Conservation (phyloP, 257 asterid species). For the Solanum etuberosum region DNA sequence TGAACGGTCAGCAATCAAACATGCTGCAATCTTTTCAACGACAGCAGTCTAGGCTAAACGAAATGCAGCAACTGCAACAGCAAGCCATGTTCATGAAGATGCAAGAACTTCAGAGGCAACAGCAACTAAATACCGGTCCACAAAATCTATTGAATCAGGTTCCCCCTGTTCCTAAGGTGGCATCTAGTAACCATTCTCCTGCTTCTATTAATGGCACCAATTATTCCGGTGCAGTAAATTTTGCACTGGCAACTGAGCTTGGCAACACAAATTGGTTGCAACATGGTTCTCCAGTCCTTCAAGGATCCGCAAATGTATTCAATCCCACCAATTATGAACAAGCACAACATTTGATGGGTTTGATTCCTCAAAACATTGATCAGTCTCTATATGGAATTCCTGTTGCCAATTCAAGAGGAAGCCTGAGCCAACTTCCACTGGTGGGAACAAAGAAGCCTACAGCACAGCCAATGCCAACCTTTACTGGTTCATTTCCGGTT, state of each 20-base stretch:
- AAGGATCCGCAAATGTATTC: conserved; percentile 48
- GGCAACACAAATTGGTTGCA: conserved; percentile 53
- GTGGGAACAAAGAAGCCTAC: conserved; percentile 37
- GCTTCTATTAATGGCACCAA: conserved; percentile 32
- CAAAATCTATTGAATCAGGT: conserved; percentile 35
- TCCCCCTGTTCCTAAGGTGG: conserved; percentile 31
- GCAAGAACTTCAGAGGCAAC: conserved; percentile 23
- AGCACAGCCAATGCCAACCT: conserved; percentile 31
- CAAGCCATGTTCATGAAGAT: conserved; percentile 47
- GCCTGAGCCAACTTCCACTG: conserved; percentile 42
- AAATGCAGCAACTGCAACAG: conserved; percentile 74
- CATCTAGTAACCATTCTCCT: conserved; percentile 49
- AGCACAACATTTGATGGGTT: conserved; percentile 32
- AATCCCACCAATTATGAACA: conserved; percentile 42
- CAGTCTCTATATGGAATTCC: conserved; percentile 90
- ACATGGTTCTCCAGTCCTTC: conserved; percentile 43
- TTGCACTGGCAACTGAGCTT: conserved; percentile 41
- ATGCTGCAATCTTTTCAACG: conserved; percentile 56
- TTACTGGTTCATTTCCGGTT: conserved; percentile 34
- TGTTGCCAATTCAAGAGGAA: conserved; percentile 58
- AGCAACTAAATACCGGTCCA: conserved; percentile 36
- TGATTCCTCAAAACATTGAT: conserved; percentile 52
- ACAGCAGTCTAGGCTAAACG: conserved; percentile 54
- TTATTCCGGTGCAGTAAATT: conserved; percentile 32
- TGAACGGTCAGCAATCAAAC: conserved; percentile 57